Base-by-base conservation (phyloP, 2,329 filamentous ascomycete genomes). In the Colletotrichum destructivum region DNA sequence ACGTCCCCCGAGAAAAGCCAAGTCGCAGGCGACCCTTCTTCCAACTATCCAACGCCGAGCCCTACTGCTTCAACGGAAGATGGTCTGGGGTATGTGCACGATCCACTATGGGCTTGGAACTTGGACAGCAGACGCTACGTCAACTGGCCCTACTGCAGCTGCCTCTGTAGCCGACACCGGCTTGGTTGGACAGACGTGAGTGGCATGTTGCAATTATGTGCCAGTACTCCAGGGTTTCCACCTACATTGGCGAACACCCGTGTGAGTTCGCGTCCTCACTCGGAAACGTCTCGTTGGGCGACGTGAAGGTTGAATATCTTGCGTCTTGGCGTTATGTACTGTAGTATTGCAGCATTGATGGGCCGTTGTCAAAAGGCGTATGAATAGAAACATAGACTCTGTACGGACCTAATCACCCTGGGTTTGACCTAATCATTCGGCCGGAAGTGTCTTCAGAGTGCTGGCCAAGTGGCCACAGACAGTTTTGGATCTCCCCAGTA, bases 91-190 rank as follows among this genome's bases (percentile, higher is more conserved):
- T 5, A 40, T 11, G 12, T 13, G 9, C 23, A 21, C 18, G 2
- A 66, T 66, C 44, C 6, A 2, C 31, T 59, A 8, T 66, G 8
- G 31, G 52, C 54, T 9, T 66, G 4, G 54, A 52, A 44, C 44
- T 13, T 59, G 4, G 31, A 66, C 6, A 59, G 44, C 4, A 21
- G 21, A 26, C 15, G 31, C 62, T 66, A 59, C 5, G 0, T 59
- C 2, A 15, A 66, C 62, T 66, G 8, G 44, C 62, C 54, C n/a
- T 66, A 59, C n/a, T 66, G 13, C 12, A 66, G 44, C 44, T 66
- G 12, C 44, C 4, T 42, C 26, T 59, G 13, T 49, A 26, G 8
- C 52, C 0, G 7, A 38, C 15, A 57, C 18, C 2, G 21, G 2
- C 11, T 57, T 57, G 5, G 6, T 49, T 52, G 4, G 44, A 31